Evolutionary conservation across 129 eudicot genomes (phyloP), one percentile per base, ranked within the genome.

Genomic region (Apium graveolens): DNA sequence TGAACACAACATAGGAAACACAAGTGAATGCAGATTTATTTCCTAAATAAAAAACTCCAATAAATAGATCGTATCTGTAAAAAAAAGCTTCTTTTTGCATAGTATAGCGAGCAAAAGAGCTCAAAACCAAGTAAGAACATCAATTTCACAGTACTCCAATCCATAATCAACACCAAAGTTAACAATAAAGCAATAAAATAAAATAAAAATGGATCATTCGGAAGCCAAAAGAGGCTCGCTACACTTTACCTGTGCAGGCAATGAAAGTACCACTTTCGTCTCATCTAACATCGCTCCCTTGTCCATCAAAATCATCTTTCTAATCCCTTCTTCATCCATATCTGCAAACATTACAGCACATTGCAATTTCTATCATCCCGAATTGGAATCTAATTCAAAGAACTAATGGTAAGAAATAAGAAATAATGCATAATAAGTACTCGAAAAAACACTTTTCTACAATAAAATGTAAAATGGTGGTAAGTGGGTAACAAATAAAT

Each of bases 171-270:
- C 1, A 18, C 31, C 70, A 65, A 27, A 65, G 38, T 65, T 27
- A 20, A 65, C 34, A 41, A 29, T 5, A 13, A 26, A 13, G 39
- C 24, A 27, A 11, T 37, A 17, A 44, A 44, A 41, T 35, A 35
- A 35, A 35, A 35, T 35, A 1, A 35, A 35, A 35, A 35, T 1
- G 38, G 38, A 38, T 38, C 60, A 5, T 26, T 44, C n/a, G 1
- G 3, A 42, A 62, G 29, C 44, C 31, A 62, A 63, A 63, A 45
- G 12, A 43, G 21, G 1, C 10, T 5, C 55, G 39, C 24, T 5
- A 60, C 18, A 41, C 27, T 27, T 78, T 31, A 78, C 80, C 80
- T 62, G 80, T 38, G 21, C 49, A 42, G 74, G 74, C 41, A 35
- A 69, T 18, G n/a, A 11, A 27, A 11, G 34, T 63, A 51, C 62